Evolutionary conservation across 768 basidiomycete species (phyloP).

Genomic region (Strobilomyces echinocephalus): DNA sequence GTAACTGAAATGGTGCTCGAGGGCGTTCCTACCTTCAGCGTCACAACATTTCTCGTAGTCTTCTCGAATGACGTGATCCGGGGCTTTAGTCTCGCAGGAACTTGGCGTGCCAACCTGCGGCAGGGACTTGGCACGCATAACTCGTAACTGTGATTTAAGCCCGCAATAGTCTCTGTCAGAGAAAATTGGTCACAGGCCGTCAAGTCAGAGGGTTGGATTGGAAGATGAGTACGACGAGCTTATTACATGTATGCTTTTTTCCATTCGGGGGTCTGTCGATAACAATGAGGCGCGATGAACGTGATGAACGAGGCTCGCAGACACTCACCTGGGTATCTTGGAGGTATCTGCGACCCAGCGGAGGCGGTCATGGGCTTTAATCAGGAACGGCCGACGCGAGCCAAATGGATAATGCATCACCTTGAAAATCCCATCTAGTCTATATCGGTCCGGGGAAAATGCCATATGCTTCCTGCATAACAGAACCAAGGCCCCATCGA

Average conservation of each 20-base stretch:
- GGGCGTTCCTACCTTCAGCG: slow-evolving; percentile 6
- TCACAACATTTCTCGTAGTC: neutral
- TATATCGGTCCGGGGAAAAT: neutral
- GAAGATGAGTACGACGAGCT: neutral
- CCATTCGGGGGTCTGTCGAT: slow-evolving; percentile 61
- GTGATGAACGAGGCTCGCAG: neutral
- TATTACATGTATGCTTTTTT: slow-evolving; percentile 32
- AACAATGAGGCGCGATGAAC: neutral
- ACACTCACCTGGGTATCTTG: slow-evolving; percentile 57
- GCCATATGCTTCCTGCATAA: neutral
- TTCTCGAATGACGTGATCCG: neutral
- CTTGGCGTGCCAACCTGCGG: slow-evolving; percentile 21
- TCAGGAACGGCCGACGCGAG: neutral
- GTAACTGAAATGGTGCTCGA: neutral
- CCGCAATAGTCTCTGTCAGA: slow-evolving; percentile 60
- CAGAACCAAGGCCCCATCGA: neutral
- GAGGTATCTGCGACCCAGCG: slow-evolving; percentile 46
- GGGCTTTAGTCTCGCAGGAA: neutral
- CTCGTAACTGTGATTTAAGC: slow-evolving; percentile 62
- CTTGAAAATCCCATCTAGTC: slow-evolving; percentile 54
- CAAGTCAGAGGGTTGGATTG: neutral
- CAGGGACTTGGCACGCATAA: slow-evolving; percentile 38
- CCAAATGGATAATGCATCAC: slow-evolving; percentile 32
- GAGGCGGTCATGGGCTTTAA: neutral
- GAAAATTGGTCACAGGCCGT: neutral